phyloP scores from a whole-genome alignment of 768 basidiomycete species.

The Paxillus ammoniavirescens region DNA sequence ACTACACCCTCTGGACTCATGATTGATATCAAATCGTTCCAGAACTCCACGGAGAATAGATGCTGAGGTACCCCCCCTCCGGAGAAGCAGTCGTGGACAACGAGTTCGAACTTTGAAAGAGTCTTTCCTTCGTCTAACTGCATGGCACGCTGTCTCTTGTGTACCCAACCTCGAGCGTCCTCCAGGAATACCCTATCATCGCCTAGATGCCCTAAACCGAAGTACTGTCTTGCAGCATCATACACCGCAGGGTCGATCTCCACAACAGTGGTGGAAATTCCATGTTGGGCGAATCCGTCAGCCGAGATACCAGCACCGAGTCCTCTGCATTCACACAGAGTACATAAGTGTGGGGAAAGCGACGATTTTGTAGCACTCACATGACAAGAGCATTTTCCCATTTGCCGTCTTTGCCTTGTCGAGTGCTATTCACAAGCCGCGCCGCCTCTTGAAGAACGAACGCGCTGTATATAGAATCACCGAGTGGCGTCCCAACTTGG shows the following conservation, averaged over 20 bases:
- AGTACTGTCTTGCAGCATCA: slow-evolving; percentile 72
- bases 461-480: slow-evolving; percentile 80
- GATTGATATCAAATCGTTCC: slow-evolving; percentile 62
- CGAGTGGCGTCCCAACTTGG: slow-evolving; percentile 51
- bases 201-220: slow-evolving; percentile 70
- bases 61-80: slow-evolving; percentile 89
- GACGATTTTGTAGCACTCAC: slow-evolving; percentile 39
- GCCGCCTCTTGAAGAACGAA: slow-evolving; percentile 88
- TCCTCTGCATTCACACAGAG: slow-evolving; percentile 51
- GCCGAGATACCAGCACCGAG: slow-evolving; percentile 85
- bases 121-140: slow-evolving; percentile 19
- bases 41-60: slow-evolving; percentile 84
- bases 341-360: slow-evolving; percentile 11
- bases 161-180: slow-evolving; percentile 76
- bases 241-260: slow-evolving; percentile 95
- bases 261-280: slow-evolving; percentile 74
- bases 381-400: slow-evolving; percentile 66
- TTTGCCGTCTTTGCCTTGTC: slow-evolving; percentile 32
- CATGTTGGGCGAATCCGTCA: slow-evolving; percentile 67
- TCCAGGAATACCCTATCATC: slow-evolving; percentile 63
- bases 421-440: slow-evolving; percentile 60
- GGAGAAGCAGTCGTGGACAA: slow-evolving; percentile 92
- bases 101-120: slow-evolving; percentile 53
- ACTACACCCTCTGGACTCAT: slow-evolving; percentile 73
- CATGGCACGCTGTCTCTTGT: slow-evolving; percentile 33